Percentiles rank a stretch among this genome's conserved stretches.
phyloP scores from a whole-genome alignment of 2,329 filamentous ascomycete species.

The Phialemoniopsis sp. region DNA sequence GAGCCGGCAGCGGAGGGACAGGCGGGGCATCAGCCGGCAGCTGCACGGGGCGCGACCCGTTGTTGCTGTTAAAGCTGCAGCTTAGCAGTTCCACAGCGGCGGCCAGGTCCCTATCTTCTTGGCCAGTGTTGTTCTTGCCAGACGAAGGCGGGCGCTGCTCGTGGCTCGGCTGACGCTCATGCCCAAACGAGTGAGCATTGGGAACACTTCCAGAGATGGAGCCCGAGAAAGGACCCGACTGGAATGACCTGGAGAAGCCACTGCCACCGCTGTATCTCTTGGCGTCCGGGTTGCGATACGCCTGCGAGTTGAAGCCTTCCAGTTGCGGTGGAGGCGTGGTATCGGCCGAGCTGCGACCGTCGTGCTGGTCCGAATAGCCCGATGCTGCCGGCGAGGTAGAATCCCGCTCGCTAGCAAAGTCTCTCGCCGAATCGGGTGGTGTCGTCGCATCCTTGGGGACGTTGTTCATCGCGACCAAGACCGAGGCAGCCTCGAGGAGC shows the following conservation, averaged over 20 bases:
- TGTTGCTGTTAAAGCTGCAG: conserved; percentile 81
- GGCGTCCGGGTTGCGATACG: too few relatives aligned
- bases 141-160: conserved; percentile 77
- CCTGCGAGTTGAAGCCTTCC: conserved; percentile 50
- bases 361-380: conserved; percentile 72
- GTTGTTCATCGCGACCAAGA: conserved; percentile 84
- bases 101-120: conserved; percentile 83
- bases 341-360: conserved; percentile 79
- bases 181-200: conserved; percentile 40
- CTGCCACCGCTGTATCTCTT: conserved; percentile 58
- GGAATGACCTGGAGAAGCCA: conserved; percentile 73
- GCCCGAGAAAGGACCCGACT: conserved; percentile 60
- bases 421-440: conserved; percentile 61
- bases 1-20: conserved; percentile 79
- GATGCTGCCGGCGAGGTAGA: conserved; percentile 80
- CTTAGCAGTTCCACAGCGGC: conserved; percentile 87
- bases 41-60: conserved; percentile 58
- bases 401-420: conserved; percentile 72
- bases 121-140: conserved; percentile 68
- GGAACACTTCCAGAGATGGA: conserved; percentile 48
- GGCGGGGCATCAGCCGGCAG: conserved; percentile 74
- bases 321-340: conserved; percentile 84
- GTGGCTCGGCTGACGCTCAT: conserved; percentile 71
- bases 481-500: conserved; percentile 93
- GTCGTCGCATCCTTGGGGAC: conserved; percentile 45